phyloP scores from a whole-genome alignment of 805 yeast species.

The Huiozyma sinensis region DNA sequence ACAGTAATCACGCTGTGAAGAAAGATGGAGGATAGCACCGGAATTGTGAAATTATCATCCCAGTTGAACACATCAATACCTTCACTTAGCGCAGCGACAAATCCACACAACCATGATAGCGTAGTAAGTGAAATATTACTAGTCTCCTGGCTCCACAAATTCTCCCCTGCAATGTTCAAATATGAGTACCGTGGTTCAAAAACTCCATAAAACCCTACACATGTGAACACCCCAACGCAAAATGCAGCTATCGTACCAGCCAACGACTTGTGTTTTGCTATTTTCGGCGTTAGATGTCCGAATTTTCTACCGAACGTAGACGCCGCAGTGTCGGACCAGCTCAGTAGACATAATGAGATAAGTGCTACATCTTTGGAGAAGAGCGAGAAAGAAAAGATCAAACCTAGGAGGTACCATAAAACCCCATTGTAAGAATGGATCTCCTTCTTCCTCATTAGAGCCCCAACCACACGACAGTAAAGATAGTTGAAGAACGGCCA shows the following conservation, averaged over 20 bases:
- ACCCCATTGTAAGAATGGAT: slow-evolving; percentile 70
- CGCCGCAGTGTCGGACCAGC: slow-evolving; percentile 98
- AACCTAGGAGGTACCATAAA: slow-evolving; percentile 76
- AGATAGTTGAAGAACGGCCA: slow-evolving; percentile 50
- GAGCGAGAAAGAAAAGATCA: slow-evolving; percentile 54
- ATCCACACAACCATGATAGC: slow-evolving; percentile 56
- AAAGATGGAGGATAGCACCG: slow-evolving; percentile 67
- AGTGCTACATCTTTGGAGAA: slow-evolving; percentile 75
- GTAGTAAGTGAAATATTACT: slow-evolving; percentile 44
- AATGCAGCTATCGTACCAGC: slow-evolving; percentile 91
- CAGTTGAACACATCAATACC: slow-evolving; percentile 63
- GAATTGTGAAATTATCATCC: slow-evolving; percentile 94
- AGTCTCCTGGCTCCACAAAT: slow-evolving; percentile 55
- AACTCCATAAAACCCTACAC: slow-evolving; percentile 59
- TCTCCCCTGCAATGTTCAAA: slow-evolving; percentile 44
- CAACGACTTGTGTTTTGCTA: slow-evolving; percentile 65
- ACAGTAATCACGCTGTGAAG: slow-evolving; percentile 39
- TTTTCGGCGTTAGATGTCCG: slow-evolving; percentile 74
- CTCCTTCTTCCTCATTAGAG: slow-evolving; percentile 78
- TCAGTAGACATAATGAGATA: slow-evolving; percentile 64
- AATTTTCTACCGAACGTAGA: slow-evolving; percentile 82
- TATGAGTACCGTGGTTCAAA: slow-evolving; percentile 54
- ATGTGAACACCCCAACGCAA: slow-evolving; percentile 53
- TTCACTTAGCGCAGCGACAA: slow-evolving; percentile 80
- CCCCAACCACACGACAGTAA: slow-evolving; percentile 62